Conservation (phyloP, 768 basidiomycete species). For the Serendipita sp. region DNA sequence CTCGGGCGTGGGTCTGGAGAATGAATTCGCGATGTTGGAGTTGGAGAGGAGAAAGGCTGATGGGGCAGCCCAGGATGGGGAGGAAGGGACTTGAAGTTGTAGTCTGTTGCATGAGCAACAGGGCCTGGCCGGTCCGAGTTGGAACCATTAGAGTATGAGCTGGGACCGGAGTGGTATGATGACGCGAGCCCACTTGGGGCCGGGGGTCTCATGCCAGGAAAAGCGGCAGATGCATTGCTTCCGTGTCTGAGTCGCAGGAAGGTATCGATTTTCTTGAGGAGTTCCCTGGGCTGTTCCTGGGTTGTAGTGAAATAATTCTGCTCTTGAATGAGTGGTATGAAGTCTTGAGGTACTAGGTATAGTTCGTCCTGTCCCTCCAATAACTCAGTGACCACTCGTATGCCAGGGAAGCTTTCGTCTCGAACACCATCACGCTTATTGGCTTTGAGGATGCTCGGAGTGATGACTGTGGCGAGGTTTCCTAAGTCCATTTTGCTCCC, state of each 20-base stretch:
- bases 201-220: neutral
- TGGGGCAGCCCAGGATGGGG: neutral
- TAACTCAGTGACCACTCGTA: constrained; percentile 69
- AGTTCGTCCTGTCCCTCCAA: constrained; percentile 92
- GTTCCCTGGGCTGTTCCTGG: constrained; percentile 87
- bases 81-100: neutral
- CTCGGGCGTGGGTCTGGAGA: neutral
- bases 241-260: constrained; percentile 33
- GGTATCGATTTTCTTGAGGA: constrained; percentile 89
- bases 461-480: constrained; percentile 93
- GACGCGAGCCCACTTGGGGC: neutral
- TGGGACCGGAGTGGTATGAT: neutral
- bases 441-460: constrained; percentile 88
- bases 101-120: neutral
- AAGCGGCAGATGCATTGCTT: neutral
- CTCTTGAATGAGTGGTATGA: constrained; percentile 71
- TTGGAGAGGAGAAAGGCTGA: neutral
- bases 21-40: neutral
- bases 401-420: constrained; percentile 82
- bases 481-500: constrained; percentile 96
- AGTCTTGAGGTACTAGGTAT: constrained; percentile 87
- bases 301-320: constrained; percentile 83
- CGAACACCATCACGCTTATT: constrained; percentile 70
- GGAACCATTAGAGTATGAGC: neutral
- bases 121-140: neutral